phyloP scores from a whole-genome alignment of 306 rosid species.

The Cicer bijugum region DNA sequence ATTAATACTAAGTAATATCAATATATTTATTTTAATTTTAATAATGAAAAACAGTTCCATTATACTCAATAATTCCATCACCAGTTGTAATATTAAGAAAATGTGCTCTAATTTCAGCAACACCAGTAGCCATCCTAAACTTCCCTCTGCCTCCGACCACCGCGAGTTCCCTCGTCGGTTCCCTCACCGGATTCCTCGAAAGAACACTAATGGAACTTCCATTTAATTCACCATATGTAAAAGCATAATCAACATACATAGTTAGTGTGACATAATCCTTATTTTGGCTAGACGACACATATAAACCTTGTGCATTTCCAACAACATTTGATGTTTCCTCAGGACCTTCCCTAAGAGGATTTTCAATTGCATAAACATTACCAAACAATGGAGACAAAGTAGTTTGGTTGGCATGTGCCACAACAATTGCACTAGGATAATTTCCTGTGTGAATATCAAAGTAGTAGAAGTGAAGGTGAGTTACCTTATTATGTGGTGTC shows the following conservation, averaged over 20 bases:
- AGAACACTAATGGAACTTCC: constrained; percentile 49
- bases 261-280: constrained; percentile 3
- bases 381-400: constrained; percentile 38
- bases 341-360: constrained; percentile 47
- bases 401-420: constrained; percentile 37
- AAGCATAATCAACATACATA: constrained; percentile 49
- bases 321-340: constrained; percentile 38
- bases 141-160: constrained; percentile 58
- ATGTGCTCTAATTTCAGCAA: constrained; percentile 32
- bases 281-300: constrained; percentile 39
- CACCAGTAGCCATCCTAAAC: constrained; percentile 54
- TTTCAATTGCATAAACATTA: constrained; percentile 42
- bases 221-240: constrained; percentile 41
- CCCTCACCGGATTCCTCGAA: constrained; percentile 38
- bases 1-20: not conserved
- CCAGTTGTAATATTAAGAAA: constrained; percentile 39
- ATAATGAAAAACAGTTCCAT: constrained; percentile 51
- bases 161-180: constrained; percentile 49
- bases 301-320: constrained; percentile 55
- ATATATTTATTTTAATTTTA: not conserved
- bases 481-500: constrained; percentile 16
- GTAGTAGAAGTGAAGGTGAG: constrained; percentile 51
- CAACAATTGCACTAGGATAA: constrained; percentile 36
- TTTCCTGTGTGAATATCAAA: constrained; percentile 48
- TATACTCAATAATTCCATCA: constrained; percentile 51